Evolutionary conservation across 305 asterid genomes (phyloP).

Genomic region (Fraxinus dipetala): DNA sequence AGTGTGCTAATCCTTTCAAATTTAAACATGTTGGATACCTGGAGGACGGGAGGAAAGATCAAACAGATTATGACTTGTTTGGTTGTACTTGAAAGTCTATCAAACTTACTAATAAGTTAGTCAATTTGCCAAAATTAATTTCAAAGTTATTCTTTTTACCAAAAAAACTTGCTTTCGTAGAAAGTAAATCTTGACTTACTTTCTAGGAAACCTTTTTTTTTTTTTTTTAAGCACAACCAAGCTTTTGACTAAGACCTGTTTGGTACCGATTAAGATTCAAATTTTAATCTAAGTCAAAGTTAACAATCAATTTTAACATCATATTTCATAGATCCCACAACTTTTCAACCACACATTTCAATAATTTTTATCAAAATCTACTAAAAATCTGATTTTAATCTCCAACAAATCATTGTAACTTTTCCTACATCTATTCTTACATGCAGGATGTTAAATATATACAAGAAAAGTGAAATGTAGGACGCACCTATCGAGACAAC

Average conservation of each 20-base stretch:
- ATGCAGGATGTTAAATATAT: background rate
- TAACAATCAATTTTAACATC: no score
- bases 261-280: no score
- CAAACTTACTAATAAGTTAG: background rate
- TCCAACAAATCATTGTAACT: background rate
- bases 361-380: no score
- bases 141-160: background rate
- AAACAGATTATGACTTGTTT: background rate
- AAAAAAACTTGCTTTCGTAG: background rate
- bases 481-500: slow-evolving; percentile 69
- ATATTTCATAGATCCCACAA: no score
- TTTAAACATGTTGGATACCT: background rate
- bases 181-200: background rate
- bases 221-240: background rate
- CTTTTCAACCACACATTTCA: no score
- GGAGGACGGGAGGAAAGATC: background rate
- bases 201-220: background rate
- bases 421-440: background rate
- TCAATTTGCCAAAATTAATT: background rate
- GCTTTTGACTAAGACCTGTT: background rate
- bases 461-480: background rate
- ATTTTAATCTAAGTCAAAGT: no score
- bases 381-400: no score
- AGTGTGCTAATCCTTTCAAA: background rate
- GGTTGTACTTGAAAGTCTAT: background rate